These are phyloP conservation scores for Euphorbia pulcherrima DNA, from an alignment of 345 rosid genomes.

Conservation along the genomic window DNA sequence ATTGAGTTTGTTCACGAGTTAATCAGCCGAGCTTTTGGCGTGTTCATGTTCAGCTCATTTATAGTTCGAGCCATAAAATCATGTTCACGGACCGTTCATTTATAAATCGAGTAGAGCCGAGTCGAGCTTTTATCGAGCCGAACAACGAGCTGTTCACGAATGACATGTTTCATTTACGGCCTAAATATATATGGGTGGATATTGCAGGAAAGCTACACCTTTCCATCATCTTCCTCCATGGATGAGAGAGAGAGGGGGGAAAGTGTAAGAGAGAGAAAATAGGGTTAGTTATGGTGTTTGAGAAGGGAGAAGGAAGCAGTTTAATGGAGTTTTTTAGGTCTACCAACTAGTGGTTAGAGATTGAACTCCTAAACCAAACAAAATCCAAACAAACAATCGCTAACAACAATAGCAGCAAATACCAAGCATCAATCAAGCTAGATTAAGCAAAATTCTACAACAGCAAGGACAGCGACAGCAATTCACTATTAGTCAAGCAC, in stretches of 20 bases:
- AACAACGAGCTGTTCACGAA: no score
- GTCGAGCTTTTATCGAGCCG: no score
- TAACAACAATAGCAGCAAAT: constrained; percentile 16
- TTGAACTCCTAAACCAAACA: constrained; percentile 68
- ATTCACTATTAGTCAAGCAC: constrained; percentile 30
- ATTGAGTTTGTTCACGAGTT: no score
- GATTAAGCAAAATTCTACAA: constrained; percentile 20
- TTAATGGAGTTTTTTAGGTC: constrained; percentile 72
- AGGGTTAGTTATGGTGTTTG: constrained; percentile 2
- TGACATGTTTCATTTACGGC: no score
- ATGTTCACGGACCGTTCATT: no score
- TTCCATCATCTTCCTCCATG: constrained; percentile 9
- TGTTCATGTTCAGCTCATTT: no score
- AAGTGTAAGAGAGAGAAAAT: constrained; percentile 13
- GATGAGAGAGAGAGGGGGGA: constrained; percentile 45
- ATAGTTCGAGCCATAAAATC: no score
- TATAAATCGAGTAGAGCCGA: no score
- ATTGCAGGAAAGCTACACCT: constrained; percentile 50
- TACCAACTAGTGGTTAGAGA: constrained; percentile 92
- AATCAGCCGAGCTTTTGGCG: no score
- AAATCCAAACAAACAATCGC: constrained; percentile 13
- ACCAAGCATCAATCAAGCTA: constrained; percentile 5
- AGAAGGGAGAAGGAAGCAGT: constrained; percentile 20
- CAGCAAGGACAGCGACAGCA: constrained; percentile 8
- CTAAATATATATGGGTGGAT: no score